Evolutionary conservation across 2,329 filamentous ascomycete species (phyloP).

Genomic region (Fusarium pilosicola): DNA sequence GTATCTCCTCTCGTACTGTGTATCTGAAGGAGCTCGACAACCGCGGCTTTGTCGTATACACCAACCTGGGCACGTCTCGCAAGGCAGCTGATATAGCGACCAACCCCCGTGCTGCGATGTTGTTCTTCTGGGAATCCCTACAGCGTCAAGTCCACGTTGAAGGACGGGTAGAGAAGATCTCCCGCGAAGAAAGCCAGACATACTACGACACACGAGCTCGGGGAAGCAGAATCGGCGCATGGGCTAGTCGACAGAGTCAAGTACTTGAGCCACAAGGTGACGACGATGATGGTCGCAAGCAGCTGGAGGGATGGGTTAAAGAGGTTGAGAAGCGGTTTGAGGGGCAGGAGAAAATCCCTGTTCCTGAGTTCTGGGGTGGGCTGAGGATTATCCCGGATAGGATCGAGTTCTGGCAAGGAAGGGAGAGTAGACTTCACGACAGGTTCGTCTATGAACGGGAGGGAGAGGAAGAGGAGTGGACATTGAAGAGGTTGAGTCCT

Average conservation of each 20-base stretch:
- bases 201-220: slow-evolving; percentile 77
- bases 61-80: slow-evolving; percentile 84
- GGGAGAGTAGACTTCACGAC: slow-evolving; percentile 90
- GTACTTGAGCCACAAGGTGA: slow-evolving; percentile 66
- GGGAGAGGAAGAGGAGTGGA: slow-evolving; percentile 63
- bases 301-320: slow-evolving; percentile 80
- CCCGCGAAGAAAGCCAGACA: slow-evolving; percentile 74
- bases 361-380: slow-evolving; percentile 95
- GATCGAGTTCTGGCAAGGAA: slow-evolving; percentile 96
- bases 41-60: slow-evolving; percentile 88
- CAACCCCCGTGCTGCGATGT: slow-evolving; percentile 83
- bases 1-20: slow-evolving; percentile 85
- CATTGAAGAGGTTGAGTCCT: slow-evolving; percentile 78
- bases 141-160: slow-evolving; percentile 94
- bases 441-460: slow-evolving; percentile 84
- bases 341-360: slow-evolving; percentile 80
- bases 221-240: slow-evolving; percentile 87
- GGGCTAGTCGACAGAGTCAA: slow-evolving; percentile 89
- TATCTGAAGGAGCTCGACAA: slow-evolving; percentile 95
- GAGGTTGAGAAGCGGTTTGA: slow-evolving; percentile 82
- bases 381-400: slow-evolving; percentile 84
- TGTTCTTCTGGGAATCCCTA: slow-evolving; percentile 88
- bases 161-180: slow-evolving; percentile 75
- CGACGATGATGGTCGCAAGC: slow-evolving; percentile 73
- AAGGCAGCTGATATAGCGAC: slow-evolving; percentile 73